A percentile compares a stretch with the other conserved stretches of the same genome.
These are phyloP conservation scores for Puccinellia tenuiflora DNA, from an alignment of 176 grass and related monocot genomes.

Conservation along the genomic window DNA sequence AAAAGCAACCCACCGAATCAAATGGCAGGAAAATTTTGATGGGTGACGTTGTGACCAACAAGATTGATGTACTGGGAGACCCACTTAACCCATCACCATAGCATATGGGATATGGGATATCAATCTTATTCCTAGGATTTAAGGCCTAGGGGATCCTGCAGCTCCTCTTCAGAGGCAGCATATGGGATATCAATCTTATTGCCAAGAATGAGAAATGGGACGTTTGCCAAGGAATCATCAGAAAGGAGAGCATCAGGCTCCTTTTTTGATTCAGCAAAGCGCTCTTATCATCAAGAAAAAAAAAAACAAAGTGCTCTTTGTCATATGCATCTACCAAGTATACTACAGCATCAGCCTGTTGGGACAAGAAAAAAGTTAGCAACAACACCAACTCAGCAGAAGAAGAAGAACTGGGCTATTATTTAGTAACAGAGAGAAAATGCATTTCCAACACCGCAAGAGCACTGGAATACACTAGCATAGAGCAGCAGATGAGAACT, in stretches of 20 bases:
- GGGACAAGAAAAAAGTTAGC: background rate
- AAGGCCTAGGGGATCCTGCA: slow-evolving; percentile 61
- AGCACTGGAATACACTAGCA: background rate
- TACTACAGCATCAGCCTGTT: slow-evolving; percentile 73
- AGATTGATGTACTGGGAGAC: slow-evolving; percentile 66
- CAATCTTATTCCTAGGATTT: no score
- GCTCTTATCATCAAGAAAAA: no score
- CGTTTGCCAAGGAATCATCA: slow-evolving; percentile 61
- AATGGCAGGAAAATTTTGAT: slow-evolving; percentile 35
- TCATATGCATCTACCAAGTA: slow-evolving; percentile 75
- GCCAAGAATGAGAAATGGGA: slow-evolving; percentile 69
- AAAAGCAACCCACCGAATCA: slow-evolving; percentile 23
- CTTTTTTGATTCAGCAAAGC: slow-evolving; percentile 67
- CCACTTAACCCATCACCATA: slow-evolving; percentile 68
- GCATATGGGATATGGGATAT: no score
- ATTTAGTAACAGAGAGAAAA: background rate
- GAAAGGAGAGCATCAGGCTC: slow-evolving; percentile 66
- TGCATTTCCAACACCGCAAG: background rate
- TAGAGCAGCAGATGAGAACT: background rate
- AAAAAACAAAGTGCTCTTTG: no score
- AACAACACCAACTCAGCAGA: background rate
- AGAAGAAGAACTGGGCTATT: background rate
- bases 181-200: slow-evolving; percentile 78
- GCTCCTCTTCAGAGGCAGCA: slow-evolving; percentile 70
- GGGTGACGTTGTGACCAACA: background rate